These are phyloP conservation scores for Neotropicomus parvogracilis DNA, from an alignment of 1,284 basidiomycete genomes.

Conservation along the genomic window DNA sequence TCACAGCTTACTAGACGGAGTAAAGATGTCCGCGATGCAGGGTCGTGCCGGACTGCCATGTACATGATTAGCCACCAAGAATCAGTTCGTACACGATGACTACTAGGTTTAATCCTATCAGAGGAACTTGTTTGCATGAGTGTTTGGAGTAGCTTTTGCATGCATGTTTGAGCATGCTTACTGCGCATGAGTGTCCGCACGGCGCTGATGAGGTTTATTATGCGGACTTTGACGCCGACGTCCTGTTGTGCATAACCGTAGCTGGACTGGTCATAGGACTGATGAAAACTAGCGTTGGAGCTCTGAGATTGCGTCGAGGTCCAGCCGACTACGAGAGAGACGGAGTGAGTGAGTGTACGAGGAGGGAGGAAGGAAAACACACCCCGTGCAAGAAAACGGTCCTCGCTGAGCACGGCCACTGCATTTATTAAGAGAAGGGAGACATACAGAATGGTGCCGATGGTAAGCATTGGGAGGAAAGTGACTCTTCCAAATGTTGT, in stretches of 20 bases:
- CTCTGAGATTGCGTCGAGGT: slow-evolving; percentile 64
- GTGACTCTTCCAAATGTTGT: too few species aligned
- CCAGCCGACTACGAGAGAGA: slow-evolving; percentile 77
- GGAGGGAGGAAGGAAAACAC: slow-evolving; percentile 34
- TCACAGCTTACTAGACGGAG: slow-evolving; percentile 10
- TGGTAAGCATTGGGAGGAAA: slow-evolving; percentile 46
- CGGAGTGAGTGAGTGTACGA: slow-evolving; percentile 7
- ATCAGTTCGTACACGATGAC: slow-evolving; percentile 81
- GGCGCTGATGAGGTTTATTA: slow-evolving; percentile 90
- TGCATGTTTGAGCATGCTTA: slow-evolving; percentile 40
- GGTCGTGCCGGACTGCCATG: slow-evolving; percentile 16
- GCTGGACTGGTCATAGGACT: slow-evolving; percentile 63
- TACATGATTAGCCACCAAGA: slow-evolving; percentile 45
- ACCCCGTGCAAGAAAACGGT: slow-evolving; percentile 93
- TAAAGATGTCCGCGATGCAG: slow-evolving; percentile 11
- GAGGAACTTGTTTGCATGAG: slow-evolving; percentile 61
- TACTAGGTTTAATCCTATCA: slow-evolving; percentile 79
- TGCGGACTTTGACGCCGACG: slow-evolving; percentile 75
- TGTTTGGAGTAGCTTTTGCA: slow-evolving; percentile 11
- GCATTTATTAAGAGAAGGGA: slow-evolving; percentile 86
- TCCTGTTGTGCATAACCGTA: slow-evolving; percentile 55
- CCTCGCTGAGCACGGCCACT: slow-evolving; percentile 91
- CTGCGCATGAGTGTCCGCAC: slow-evolving; percentile 94
- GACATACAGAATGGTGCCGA: slow-evolving; percentile 72
- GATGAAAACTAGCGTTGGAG: slow-evolving; percentile 54